Base-by-base conservation (phyloP, 73 alveolate genomes). In the Paramecium caudatum region DNA sequence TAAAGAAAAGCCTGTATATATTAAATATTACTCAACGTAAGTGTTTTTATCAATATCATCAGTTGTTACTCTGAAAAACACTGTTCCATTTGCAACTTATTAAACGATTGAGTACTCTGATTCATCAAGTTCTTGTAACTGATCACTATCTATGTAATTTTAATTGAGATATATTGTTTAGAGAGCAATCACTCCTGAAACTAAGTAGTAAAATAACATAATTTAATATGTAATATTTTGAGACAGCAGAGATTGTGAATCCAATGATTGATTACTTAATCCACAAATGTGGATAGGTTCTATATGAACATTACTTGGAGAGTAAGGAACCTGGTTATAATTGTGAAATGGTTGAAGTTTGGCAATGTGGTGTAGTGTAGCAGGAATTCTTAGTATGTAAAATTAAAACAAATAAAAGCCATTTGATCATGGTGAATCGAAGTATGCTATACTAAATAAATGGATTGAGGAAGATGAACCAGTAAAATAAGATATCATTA, bases 381-480 rank as follows among this genome's bases (percentile, higher is more conserved):
- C 32, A 74, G 65, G 65, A 36, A 74, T 74, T 74, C 88, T 45
- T 74, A 41, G 88, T 74, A 74, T 65, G 47, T 33, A 74, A 74
- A 27, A 74, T 37, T 15, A 23, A 30, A 19, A 27, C 16, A 15
- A 37, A 74, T 27, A 37, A 39, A 41, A 74, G 88, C 88, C 88
- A 19, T 37, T 27, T 23, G 88, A 74, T 41, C 62, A 37, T 41
- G 88, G 88, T 19, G 88, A 74, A 39, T 27, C 69, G 19, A 74
- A 74, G 55, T 74, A 41, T 45, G 88, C 88, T n/a, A 74, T 74
- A 9, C 43, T 74, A 32, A 74, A 74, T 21, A 74, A 74, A 43
- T 74, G 88, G 88, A 74, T 36, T 3, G 88, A 74, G 19, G 88
- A 74, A 19, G 88, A 74, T 6, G 88, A 74, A 23, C 88, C 88